These are phyloP conservation scores for Basidiobolus meristosporus DNA, from an alignment of 371 early-diverging fungal species.

Conservation along the genomic window DNA sequence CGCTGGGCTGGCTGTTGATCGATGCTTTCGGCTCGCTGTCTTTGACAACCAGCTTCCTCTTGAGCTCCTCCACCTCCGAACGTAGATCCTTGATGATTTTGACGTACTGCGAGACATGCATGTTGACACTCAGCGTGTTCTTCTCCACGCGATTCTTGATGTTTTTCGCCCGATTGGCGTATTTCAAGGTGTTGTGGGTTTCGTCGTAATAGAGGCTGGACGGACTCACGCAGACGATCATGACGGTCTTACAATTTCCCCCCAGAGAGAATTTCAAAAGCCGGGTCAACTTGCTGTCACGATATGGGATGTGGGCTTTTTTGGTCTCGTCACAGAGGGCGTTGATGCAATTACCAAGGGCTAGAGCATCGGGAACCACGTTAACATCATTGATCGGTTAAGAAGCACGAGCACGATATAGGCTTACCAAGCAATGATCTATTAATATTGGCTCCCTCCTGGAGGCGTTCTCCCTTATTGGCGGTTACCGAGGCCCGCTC, in stretches of 20 bases:
- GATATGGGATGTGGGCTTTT: conserved; percentile 51
- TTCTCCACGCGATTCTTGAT: conserved; percentile 41
- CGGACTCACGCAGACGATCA: conserved; percentile 74
- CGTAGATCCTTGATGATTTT: conserved; percentile 28
- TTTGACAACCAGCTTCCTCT: conserved; percentile 12
- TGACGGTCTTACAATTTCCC: conserved; percentile 65
- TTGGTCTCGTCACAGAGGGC: conserved; percentile 49
- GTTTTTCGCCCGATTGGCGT: conserved; percentile 64
- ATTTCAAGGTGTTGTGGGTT: conserved; percentile 76
- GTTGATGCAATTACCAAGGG: conserved; percentile 84
- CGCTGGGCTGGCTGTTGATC: too few species aligned
- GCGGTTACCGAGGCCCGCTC: conserved; percentile 53
- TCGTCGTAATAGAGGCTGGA: conserved; percentile 51
- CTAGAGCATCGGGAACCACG: conserved; percentile 19
- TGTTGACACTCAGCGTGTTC: conserved; percentile 26
- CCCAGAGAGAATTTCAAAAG: conserved; percentile 69
- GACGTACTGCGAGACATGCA: conserved; percentile 36
- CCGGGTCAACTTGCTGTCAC: conserved; percentile 77
- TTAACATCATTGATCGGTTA: conserved; percentile 7
- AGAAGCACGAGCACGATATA: conserved; percentile 6
- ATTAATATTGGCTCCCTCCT: conserved; percentile 86
- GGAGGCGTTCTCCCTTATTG: conserved; percentile 41
- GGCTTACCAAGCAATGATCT: conserved; percentile 34
- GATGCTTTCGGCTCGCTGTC: too few species aligned
- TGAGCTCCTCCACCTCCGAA: conserved; percentile 32